Conservation (phyloP, 352 stramenopile genomes). For the Phytophthora cryptogea region DNA sequence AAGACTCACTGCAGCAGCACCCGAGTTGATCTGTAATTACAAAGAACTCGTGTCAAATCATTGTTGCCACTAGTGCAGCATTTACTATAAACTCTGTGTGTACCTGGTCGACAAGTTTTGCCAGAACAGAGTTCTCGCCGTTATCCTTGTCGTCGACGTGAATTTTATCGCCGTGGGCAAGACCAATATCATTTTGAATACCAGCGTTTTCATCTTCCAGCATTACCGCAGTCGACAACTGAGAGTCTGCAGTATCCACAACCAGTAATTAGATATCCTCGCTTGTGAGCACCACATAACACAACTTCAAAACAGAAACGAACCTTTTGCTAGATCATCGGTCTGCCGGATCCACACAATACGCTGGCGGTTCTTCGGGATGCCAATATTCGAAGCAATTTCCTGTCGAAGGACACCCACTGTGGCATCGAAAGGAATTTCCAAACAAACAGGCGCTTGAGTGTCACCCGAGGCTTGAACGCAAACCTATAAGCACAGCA, state of each 20-base stretch:
- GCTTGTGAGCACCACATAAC: neutral
- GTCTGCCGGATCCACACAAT: conserved; percentile 91
- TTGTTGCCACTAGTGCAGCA: too few species aligned
- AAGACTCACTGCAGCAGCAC: conserved; percentile 79
- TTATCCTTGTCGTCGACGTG: conserved; percentile 85
- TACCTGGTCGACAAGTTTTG: conserved; percentile 84
- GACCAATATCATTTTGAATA: conserved; percentile 82
- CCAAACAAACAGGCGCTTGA: conserved; percentile 76
- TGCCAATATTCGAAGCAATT: conserved; percentile 82
- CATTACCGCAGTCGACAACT: conserved; percentile 70
- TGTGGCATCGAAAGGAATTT: conserved; percentile 82
- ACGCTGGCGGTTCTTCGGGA: conserved; percentile 79
- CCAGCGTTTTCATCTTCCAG: conserved; percentile 69
- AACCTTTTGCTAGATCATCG: conserved; percentile 85
- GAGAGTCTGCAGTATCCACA: conserved; percentile 48
- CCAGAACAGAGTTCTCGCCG: conserved; percentile 77
- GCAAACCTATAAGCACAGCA: conserved; percentile 54
- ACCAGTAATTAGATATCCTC: neutral
- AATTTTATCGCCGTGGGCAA: conserved; percentile 89
- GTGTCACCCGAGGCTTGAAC: conserved; percentile 84
- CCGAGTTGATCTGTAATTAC: conserved; percentile 74
- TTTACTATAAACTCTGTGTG: neutral
- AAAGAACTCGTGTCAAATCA: conserved; percentile 2
- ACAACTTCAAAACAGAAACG: neutral
- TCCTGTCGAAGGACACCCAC: conserved; percentile 74